These are phyloP conservation scores for Lachancea mirantina DNA, from an alignment of 805 yeast species.

Conservation along the genomic window DNA sequence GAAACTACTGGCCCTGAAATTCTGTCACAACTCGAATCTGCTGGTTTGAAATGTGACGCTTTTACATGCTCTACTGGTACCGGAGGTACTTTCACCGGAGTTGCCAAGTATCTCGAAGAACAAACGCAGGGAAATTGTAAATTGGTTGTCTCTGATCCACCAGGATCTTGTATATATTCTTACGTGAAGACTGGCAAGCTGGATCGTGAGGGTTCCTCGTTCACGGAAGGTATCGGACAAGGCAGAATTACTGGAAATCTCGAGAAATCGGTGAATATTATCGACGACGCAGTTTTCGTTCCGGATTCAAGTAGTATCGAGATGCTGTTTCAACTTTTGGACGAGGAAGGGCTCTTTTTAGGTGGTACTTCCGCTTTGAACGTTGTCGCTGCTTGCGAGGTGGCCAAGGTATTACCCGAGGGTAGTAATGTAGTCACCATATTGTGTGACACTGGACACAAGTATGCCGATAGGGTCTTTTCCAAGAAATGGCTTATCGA, in stretches of 20 bases:
- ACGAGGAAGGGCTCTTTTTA: slow-evolving; percentile 83
- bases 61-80: slow-evolving; percentile 91
- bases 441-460: slow-evolving; percentile 86
- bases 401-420: slow-evolving; percentile 71
- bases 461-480: slow-evolving; percentile 76
- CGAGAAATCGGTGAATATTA: slow-evolving; percentile 57
- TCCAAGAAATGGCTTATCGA: slow-evolving; percentile 68
- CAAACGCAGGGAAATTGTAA: slow-evolving; percentile 55
- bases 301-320: slow-evolving; percentile 75
- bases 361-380: slow-evolving; percentile 91
- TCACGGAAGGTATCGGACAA: slow-evolving; percentile 96
- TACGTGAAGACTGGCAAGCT: slow-evolving; percentile 67
- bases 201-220: slow-evolving; percentile 73
- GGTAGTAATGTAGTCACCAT: slow-evolving; percentile 78
- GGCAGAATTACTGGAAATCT: slow-evolving; percentile 85
- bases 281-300: slow-evolving; percentile 75
- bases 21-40: slow-evolving; percentile 73
- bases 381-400: slow-evolving; percentile 79
- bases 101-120: slow-evolving; percentile 67
- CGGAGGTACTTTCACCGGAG: slow-evolving; percentile 89
- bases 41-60: slow-evolving; percentile 50
- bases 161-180: slow-evolving; percentile 80
- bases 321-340: slow-evolving; percentile 76
- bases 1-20: slow-evolving; percentile 91
- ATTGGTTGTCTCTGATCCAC: slow-evolving; percentile 82